Evolutionary conservation across 177 flowering plant species (phyloP).

Genomic region (Vitis hybrid): DNA sequence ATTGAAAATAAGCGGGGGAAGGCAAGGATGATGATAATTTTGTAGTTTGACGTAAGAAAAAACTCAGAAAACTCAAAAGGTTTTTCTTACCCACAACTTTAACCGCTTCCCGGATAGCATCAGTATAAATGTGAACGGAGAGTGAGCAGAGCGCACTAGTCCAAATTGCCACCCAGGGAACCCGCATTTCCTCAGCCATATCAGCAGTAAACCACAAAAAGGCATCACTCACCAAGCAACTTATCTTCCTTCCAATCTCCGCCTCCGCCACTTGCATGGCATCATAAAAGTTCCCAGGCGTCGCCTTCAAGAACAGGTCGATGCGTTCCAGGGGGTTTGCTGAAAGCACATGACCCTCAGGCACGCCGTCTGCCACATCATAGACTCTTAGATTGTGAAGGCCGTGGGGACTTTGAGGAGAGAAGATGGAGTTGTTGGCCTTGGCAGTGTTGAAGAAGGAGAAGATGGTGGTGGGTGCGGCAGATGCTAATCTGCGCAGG

Average conservation of each 20-base stretch:
- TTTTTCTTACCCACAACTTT: no score
- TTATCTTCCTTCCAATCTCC: conserved; percentile 1
- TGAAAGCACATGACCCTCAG: not conserved
- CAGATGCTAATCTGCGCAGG: not conserved
- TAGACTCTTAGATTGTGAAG: conserved; percentile 10
- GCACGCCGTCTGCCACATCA: conserved; percentile 15
- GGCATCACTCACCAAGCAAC: conserved; percentile 14
- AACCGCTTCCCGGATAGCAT: conserved; percentile 1
- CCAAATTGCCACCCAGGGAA: conserved; percentile 18
- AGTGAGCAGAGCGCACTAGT: not conserved
- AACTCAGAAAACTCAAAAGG: no score
- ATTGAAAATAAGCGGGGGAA: no score
- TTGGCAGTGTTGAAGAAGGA: conserved; percentile 14
- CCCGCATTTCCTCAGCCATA: not conserved
- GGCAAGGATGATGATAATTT: no score
- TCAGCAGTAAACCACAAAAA: conserved; percentile 8
- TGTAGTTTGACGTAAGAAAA: no score
- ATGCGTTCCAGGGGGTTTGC: conserved; percentile 6
- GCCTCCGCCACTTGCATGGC: conserved; percentile 5
- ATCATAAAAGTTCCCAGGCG: not conserved
- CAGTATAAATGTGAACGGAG: conserved; percentile 16
- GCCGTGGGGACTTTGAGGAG: not conserved
- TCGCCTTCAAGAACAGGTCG: conserved; percentile 6
- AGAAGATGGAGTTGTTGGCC: conserved; percentile 3
- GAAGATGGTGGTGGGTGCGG: conserved; percentile 3